Evolutionary conservation across 148 eudicot genomes (phyloP).

Genomic region (Chenopodium formosanum): DNA sequence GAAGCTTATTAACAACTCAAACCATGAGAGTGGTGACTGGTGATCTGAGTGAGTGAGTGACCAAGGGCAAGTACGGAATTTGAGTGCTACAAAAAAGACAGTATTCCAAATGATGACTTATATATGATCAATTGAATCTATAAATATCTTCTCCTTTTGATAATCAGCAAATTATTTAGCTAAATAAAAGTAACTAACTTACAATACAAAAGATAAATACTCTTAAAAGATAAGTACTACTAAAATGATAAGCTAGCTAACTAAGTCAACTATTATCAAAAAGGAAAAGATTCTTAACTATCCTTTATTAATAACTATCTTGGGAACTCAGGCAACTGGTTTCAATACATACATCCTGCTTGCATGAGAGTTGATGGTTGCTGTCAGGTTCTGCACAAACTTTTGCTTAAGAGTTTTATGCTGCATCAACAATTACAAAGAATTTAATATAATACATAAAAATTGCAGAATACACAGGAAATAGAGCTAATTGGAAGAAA

Average conservation of each 20-base stretch:
- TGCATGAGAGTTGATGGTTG: slow-evolving; percentile 41
- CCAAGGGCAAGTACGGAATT: neutral
- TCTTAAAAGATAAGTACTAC: no score
- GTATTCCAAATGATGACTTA: neutral
- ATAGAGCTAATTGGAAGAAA: neutral
- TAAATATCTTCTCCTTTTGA: no score
- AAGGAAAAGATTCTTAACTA: no score
- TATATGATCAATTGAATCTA: no score
- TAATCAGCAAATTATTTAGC: no score
- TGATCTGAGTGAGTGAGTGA: neutral
- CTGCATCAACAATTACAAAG: slow-evolving; percentile 34
- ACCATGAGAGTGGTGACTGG: neutral
- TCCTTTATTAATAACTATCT: no score
- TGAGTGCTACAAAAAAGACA: neutral
- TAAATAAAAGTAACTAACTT: no score
- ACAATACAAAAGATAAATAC: no score
- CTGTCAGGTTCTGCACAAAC: slow-evolving; percentile 50
- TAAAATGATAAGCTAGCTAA: no score
- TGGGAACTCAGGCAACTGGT: slow-evolving; percentile 37
- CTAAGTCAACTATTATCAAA: no score
- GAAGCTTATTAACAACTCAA: no score
- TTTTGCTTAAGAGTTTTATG: slow-evolving; percentile 42
- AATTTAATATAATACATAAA: no score
- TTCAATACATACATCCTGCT: slow-evolving; percentile 65
- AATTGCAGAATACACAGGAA: neutral